Evolutionary conservation across 2,329 filamentous ascomycete species (phyloP).

Genomic region (Ophioceras dolichostomum): DNA sequence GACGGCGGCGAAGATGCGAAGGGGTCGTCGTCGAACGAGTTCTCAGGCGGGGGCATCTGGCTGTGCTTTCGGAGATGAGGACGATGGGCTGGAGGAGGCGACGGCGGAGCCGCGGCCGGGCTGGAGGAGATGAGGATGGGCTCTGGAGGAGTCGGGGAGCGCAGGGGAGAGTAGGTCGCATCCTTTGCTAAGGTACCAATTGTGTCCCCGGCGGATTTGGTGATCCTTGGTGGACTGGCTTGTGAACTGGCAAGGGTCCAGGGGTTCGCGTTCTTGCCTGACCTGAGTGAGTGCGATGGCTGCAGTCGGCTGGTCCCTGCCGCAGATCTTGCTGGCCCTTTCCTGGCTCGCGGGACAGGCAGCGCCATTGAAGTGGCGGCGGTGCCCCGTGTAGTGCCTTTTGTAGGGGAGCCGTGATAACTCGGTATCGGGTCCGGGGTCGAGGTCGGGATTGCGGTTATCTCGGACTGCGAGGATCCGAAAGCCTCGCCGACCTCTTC

Average conservation of each 20-base stretch:
- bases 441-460: too few relatives aligned
- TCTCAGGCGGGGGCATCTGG: background rate
- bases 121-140: conserved; percentile 16
- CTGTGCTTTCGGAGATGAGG: conserved; percentile 21
- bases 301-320: too few relatives aligned
- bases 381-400: too few relatives aligned
- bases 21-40: conserved; percentile 1
- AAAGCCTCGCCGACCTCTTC: too few relatives aligned
- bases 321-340: too few relatives aligned
- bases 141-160: conserved; percentile 8
- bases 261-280: conserved; percentile 17
- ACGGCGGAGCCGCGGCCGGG: conserved; percentile 11
- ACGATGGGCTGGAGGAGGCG: conserved; percentile 20
- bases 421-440: too few relatives aligned
- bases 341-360: too few relatives aligned
- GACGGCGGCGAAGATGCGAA: conserved; percentile 22
- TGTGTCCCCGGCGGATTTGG: background rate
- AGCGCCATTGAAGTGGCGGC: too few relatives aligned
- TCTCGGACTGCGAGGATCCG: too few relatives aligned
- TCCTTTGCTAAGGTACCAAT: background rate
- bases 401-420: too few relatives aligned
- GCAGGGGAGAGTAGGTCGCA: too few relatives aligned
- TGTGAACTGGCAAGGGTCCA: conserved; percentile 27
- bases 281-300: too few relatives aligned
- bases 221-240: conserved; percentile 10